Evolutionary conservation across 805 yeast species (phyloP).

Genomic region (Kregervanrija pseudodelftensis): DNA sequence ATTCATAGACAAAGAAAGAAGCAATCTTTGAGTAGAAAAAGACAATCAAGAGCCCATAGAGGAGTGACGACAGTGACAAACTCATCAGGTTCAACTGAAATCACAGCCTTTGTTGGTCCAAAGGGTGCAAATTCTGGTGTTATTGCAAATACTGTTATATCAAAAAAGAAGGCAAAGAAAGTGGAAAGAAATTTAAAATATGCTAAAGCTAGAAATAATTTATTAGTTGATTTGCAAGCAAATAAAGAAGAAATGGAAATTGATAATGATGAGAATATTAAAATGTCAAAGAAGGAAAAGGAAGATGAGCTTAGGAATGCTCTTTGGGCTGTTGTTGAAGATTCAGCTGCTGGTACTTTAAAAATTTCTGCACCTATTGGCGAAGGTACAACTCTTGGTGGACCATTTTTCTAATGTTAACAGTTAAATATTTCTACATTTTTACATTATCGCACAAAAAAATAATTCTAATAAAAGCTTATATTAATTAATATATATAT

Average conservation of each 20-base stretch:
- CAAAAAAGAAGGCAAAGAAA: conserved; percentile 74
- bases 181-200: conserved; percentile 74
- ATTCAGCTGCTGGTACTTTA: conserved; percentile 39
- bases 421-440: no score
- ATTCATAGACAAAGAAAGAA: conserved; percentile 44
- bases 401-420: no score
- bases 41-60: conserved; percentile 21
- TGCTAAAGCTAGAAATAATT: conserved; percentile 32
- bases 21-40: conserved; percentile 47
- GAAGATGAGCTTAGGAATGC: conserved; percentile 53
- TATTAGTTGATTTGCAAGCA: conserved; percentile 42
- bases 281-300: conserved; percentile 16
- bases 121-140: conserved; percentile 21
- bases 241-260: conserved; percentile 47
- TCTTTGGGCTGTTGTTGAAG: conserved; percentile 66
- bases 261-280: conserved; percentile 26
- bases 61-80: conserved; percentile 6
- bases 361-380: conserved; percentile 38
- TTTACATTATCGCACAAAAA: no score
- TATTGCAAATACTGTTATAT: conserved; percentile 53
- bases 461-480: no score
- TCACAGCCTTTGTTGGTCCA: conserved; percentile 33
- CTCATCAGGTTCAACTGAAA: conserved; percentile 22
- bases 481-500: no score
- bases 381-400: conserved; percentile 73